Base-by-base conservation (phyloP, 805 yeast species). In the Schizosaccharomyces lindneri region DNA sequence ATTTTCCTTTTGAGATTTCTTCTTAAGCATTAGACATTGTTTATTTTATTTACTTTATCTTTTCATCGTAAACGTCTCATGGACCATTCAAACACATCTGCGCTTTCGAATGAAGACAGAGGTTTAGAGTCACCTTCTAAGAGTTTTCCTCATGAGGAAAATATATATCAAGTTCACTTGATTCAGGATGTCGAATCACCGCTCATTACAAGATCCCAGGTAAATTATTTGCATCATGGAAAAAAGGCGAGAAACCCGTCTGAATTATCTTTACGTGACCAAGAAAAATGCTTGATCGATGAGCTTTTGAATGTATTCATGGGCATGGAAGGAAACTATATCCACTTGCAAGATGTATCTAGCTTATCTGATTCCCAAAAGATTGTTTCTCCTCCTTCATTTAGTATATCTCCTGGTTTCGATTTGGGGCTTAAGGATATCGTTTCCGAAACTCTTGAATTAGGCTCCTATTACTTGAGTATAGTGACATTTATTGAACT, bases 341-440 rank as follows among this genome's bases (percentile, higher is more conserved):
- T 90, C 43, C 57, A 74, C 88, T 55, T 87, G 78, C 68, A 77
- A 82, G 41, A 84, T 80, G 55, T 74, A 76, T 24, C 86, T 79
- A 67, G 79, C 81, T 66, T 81, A 82, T 0, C 63, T 64, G 0
- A 68, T 71, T 43, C 72, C 70, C 9, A 73, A 71, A 15, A 74
- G 76, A 43, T 69, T 78, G 55, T 71, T 83, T 3, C 69, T 69
- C 15, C 95, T 94, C 0, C 94, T 95, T 0, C 90, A 84, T 63
- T 88, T 78, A 70, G 77, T 80, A 64, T 78, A 87, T 31, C 82
- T 85, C 55, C 83, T 81, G 65, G 81, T 79, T 63, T 93, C 66
- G 95, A 87, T 67, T 76, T 84, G 1, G 79, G 88, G 31, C 74
- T 87, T 63, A 84, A 84, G 67, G 84, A 84, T 62, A 76, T 87